phyloP scores from a whole-genome alignment of 768 basidiomycete species.

The Phaeotremella skinneri region DNA sequence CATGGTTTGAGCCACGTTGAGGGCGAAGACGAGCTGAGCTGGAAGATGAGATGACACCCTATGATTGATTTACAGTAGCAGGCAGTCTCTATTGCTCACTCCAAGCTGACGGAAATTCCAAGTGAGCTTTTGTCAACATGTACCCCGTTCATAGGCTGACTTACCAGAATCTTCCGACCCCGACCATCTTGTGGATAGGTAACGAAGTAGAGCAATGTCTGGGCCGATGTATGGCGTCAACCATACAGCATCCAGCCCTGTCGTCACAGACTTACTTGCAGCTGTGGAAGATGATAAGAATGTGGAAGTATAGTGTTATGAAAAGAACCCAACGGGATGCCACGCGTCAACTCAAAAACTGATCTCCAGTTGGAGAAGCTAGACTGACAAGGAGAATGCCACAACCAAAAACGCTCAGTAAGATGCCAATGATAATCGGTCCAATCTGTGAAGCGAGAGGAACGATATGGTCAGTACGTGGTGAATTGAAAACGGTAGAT shows the following conservation, averaged over 20 bases:
- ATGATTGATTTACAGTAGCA: background rate
- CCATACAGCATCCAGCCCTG: too few relatives aligned
- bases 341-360: too few relatives aligned
- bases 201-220: conserved; percentile 17
- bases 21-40: conserved; percentile 3
- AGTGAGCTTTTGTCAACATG: background rate
- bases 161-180: conserved; percentile 3
- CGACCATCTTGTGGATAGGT: background rate
- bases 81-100: background rate
- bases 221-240: background rate
- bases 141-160: conserved; percentile 2
- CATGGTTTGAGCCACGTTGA: conserved; percentile 30
- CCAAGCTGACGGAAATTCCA: background rate
- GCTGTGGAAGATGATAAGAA: too few relatives aligned
- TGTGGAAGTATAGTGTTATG: too few relatives aligned
- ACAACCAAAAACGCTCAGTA: conserved; percentile 20
- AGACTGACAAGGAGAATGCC: conserved; percentile 22
- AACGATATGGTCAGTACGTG: background rate
- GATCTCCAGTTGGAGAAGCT: too few relatives aligned
- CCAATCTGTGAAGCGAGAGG: conserved; percentile 16
- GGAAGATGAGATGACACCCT: background rate
- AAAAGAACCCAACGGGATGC: too few relatives aligned
- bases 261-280: too few relatives aligned
- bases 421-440: conserved; percentile 22
- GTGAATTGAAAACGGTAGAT: background rate